Conservation (phyloP, 2,329 filamentous ascomycete genomes). For the Colletotrichum sp. region DNA sequence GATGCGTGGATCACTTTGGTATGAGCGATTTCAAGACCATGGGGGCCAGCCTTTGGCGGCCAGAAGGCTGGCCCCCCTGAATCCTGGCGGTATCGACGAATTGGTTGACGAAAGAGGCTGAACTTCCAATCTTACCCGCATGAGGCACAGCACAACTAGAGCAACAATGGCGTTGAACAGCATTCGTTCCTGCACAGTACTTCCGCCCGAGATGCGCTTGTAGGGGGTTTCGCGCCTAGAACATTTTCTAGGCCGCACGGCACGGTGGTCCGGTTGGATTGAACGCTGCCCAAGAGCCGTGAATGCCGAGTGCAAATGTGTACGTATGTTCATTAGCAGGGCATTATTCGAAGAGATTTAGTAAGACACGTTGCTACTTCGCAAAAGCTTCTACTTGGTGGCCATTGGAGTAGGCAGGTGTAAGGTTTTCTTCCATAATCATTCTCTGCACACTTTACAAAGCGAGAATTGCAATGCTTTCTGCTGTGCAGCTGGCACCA, state of each 20-base stretch:
- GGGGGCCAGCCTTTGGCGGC: background rate
- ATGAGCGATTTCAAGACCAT: background rate
- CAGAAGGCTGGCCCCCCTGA: background rate
- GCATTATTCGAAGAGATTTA: background rate
- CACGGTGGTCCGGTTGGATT: background rate
- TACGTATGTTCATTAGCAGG: fast-evolving
- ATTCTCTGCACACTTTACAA: too few relatives aligned
- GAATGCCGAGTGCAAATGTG: background rate
- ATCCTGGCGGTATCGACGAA: background rate
- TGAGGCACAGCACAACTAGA: background rate
- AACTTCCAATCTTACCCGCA: background rate
- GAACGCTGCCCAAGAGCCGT: background rate
- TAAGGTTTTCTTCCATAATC: background rate
- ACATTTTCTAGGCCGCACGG: background rate
- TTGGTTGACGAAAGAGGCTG: background rate
- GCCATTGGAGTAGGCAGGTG: background rate
- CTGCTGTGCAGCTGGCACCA: background rate
- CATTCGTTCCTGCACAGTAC: background rate
- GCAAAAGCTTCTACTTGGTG: background rate
- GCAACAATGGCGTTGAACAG: background rate
- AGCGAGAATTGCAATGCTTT: too few relatives aligned
- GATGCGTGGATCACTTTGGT: background rate
- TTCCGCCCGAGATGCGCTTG: background rate
- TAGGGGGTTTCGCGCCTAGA: background rate
- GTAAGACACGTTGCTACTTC: background rate